Percentiles rank a stretch among this genome's conserved stretches.
Evolutionary conservation across 768 basidiomycete genomes (phyloP).

Genomic region (Russula compacta): DNA sequence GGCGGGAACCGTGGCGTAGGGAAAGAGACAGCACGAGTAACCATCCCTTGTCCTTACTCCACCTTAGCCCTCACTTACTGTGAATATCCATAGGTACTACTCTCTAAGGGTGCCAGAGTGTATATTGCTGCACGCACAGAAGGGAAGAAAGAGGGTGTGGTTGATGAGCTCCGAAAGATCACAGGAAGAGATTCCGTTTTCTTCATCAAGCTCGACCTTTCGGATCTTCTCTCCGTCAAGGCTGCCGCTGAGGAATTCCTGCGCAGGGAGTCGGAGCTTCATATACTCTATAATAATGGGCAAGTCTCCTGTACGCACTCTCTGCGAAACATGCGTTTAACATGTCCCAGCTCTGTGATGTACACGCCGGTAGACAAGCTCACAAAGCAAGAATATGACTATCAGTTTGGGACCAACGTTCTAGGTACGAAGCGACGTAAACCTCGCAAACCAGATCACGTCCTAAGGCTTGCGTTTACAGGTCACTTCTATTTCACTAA

Average conservation of each 20-base stretch:
- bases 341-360: background rate
- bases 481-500: background rate
- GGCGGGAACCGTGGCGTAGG: conserved; percentile 13
- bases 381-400: conserved; percentile 20
- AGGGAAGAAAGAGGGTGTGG: background rate
- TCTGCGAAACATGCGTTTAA: background rate
- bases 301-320: background rate
- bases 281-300: background rate
- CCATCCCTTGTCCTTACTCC: too few species aligned
- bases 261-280: conserved; percentile 1
- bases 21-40: conserved; percentile 15
- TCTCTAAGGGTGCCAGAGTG: conserved; percentile 14
- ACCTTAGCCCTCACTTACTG: background rate
- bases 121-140: conserved; percentile 10
- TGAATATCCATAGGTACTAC: conserved; percentile 2
- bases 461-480: background rate
- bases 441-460: background rate
- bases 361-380: background rate
- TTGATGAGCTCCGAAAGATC: conserved; percentile 3
- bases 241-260: conserved; percentile 1
- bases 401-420: conserved; percentile 21
- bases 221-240: background rate
- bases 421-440: conserved; percentile 1
- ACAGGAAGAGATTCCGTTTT: conserved; percentile 10
- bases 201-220: background rate